Conservation (phyloP, 2,329 filamentous ascomycete genomes). For the Phyllosticta capitalensis region DNA sequence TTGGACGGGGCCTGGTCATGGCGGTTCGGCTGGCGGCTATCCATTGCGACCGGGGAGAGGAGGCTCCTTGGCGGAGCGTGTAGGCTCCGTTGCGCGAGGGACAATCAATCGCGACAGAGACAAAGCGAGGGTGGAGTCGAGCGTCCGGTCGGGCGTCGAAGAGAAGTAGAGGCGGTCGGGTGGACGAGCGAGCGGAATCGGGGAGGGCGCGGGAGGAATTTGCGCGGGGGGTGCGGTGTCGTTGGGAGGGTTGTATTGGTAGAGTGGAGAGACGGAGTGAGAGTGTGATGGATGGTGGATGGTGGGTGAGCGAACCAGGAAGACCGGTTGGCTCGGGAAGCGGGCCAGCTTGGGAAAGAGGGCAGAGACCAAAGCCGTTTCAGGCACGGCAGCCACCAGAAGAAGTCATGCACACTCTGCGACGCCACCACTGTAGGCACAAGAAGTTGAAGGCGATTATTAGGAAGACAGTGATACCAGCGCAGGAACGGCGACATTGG, state of each 20-base stretch:
- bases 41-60: slow-evolving; percentile 24
- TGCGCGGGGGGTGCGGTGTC: background rate
- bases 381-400: slow-evolving; percentile 14
- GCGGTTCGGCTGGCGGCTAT: slow-evolving; percentile 26
- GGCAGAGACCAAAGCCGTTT: slow-evolving; percentile 20
- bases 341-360: slow-evolving; percentile 13
- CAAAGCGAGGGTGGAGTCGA: slow-evolving; percentile 7
- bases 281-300: slow-evolving; percentile 1
- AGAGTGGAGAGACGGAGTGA: background rate
- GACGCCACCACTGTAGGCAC: background rate
- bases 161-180: background rate
- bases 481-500: background rate
- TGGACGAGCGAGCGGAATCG: background rate
- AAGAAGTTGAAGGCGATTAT: background rate
- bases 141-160: slow-evolving; percentile 3
- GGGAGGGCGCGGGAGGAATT: background rate
- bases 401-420: background rate
- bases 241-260: background rate
- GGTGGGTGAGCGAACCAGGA: slow-evolving; percentile 14
- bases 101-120: slow-evolving; percentile 9
- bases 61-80: slow-evolving; percentile 12
- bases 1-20: slow-evolving; percentile 20
- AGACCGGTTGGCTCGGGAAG: slow-evolving; percentile 19
- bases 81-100: slow-evolving; percentile 9
- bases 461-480: too few relatives aligned